Base-by-base conservation (phyloP, 768 basidiomycete genomes). In the Paxillus ammoniavirescens region DNA sequence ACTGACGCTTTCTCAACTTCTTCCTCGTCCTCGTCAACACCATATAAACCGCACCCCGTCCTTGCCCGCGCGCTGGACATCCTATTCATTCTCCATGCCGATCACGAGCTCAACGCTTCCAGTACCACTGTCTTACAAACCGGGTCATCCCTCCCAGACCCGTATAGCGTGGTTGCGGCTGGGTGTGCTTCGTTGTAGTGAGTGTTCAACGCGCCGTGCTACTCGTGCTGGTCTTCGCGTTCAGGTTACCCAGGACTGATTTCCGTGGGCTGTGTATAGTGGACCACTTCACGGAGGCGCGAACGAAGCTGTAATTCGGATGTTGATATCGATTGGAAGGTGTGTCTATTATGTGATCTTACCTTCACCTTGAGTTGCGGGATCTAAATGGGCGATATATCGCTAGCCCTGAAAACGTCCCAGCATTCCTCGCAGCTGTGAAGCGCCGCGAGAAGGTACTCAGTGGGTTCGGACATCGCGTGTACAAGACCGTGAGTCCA, bases 281-380 rank as follows among this genome's bases (percentile, higher is more conserved):
- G 51, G 53, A 31, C 48, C 65, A 80, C 65, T 69, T 23, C 68
- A 69, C 17, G 90, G 91, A 59, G 92, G 93, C 48, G 93, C 93
- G 3, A 93, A 93, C 61, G 93, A 96, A 69, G 92, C 93, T 5
- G 93, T 96, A 56, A 93, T 96, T 64, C 85, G 94, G 13, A 96
- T 96, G 94, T 75, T 96, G 40, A 79, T 92, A 41, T 85, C 89
- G 1, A 93, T 96, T 57, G 93, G 91, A 62, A 83, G 82, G 82
- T 89, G 61, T 63, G 83, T 67, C 28, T 5, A 14, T 45, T n/a
- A 1, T 13, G 30, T 13, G 17, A 8, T 28, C 38, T 35, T 2
- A 8, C 6, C 14, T 14, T 30, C 40, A 28, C n/a, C 0, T 30
- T 18, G 13, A 37, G 35, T n/a, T 8, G 2, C 35, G 17, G 15